Base-by-base conservation (phyloP, 2,329 filamentous ascomycete genomes). In the Tolypocladium tundrense region DNA sequence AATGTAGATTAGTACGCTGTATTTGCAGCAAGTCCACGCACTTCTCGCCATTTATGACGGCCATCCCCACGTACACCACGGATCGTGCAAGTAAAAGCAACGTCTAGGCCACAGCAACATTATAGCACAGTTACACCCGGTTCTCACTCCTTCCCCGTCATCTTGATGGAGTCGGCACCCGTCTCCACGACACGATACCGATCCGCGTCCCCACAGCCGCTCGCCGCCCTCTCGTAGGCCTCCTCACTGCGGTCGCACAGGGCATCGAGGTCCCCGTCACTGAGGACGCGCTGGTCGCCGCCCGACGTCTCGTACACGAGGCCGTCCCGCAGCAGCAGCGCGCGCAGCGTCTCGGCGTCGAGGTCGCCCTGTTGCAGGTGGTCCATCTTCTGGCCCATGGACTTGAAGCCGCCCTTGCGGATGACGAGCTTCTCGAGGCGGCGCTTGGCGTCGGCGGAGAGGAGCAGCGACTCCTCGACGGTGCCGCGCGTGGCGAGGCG, bases 401-500 rank as follows among this genome's bases (percentile, higher is more conserved):
- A 86, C 62, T 81, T 84, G 72, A 95, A 93, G 6, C 88, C 86
- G 2, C 93, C 93, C 70, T 97, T 97, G 60, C 93, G 89, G 67
- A 99, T 99, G 8, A 99, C 91, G 0, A 99, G 79, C 69, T 97
- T 96, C 70, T 99, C 94, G 0, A 99, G 80, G 1, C 92, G 83
- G 0, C 94, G 87, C 72, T 99, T 99, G 1, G 89, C 90, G 65
- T 97, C 91, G 0, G 94, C 94, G 40, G 89, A 91, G 65, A 91
- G 83, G 0, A 97, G 82, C 0, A 97, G 79, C 7, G 86, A 86
- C 67, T 97, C 90, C 69, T 99, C 94, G 0, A 99, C 90, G 0
- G 94, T 97, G 10, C 88, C 90, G 66, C 92, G 91, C 0, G 94
- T 99, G 0, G 94, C 93, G 40, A 99, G 86, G 1, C 94, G 88